Conservation (phyloP, 192 early-diverging fungal species). For the Podila clonocystis region DNA sequence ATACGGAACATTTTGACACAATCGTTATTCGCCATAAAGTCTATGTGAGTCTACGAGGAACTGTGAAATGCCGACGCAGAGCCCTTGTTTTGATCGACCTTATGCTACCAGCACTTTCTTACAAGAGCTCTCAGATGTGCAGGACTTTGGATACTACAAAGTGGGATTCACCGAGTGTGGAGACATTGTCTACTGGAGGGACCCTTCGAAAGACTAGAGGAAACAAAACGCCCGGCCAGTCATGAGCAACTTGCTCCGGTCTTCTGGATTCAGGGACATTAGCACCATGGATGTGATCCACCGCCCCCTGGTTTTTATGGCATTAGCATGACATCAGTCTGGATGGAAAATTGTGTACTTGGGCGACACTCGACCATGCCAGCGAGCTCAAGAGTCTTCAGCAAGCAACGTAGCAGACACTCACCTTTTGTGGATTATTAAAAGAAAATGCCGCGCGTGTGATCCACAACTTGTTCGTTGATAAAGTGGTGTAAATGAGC, state of each 20-base stretch:
- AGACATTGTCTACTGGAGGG: slow-evolving; percentile 54
- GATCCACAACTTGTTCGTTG: no score
- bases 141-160: slow-evolving; percentile 68
- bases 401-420: neutral
- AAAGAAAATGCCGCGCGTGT: no score
- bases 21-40: no score
- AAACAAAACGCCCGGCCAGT: neutral
- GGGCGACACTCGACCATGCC: slow-evolving; percentile 92
- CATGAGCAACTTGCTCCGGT: slow-evolving; percentile 24
- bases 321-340: slow-evolving; percentile 68
- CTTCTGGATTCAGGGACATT: slow-evolving; percentile 66
- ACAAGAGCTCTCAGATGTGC: slow-evolving; percentile 72
- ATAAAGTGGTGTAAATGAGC: no score
- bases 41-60: no score
- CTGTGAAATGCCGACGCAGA: slow-evolving; percentile 2
- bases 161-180: slow-evolving; percentile 62
- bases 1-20: neutral
- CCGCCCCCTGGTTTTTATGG: slow-evolving; percentile 86
- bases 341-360: slow-evolving; percentile 91
- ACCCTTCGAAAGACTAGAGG: slow-evolving; percentile 10
- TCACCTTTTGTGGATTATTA: no score
- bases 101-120: slow-evolving; percentile 61
- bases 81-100: slow-evolving; percentile 67
- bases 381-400: slow-evolving; percentile 14
- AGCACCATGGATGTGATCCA: slow-evolving; percentile 82